These are phyloP conservation scores for Pseudozyma thailandica DNA, from an alignment of 1,284 basidiomycete genomes.

Conservation along the genomic window DNA sequence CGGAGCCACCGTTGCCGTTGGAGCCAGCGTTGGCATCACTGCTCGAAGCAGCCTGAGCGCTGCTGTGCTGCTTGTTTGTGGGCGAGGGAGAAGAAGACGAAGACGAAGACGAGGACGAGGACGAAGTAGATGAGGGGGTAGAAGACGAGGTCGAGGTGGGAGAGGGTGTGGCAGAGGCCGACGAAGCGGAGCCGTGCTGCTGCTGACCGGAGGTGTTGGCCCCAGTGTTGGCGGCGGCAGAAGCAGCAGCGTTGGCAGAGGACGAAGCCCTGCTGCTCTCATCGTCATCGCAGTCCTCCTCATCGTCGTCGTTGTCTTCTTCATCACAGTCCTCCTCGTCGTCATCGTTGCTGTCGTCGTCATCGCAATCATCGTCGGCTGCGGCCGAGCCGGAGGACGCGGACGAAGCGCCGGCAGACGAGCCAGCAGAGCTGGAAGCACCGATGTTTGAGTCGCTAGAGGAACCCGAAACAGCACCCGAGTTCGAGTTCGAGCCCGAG, in stretches of 20 bases:
- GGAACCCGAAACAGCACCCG: slow-evolving; percentile 19
- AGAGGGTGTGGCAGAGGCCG: slow-evolving; percentile 13
- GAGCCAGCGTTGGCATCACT: too few relatives aligned
- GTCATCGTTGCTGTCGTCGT: slow-evolving; percentile 5
- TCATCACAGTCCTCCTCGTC: slow-evolving; percentile 40
- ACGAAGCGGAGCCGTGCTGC: slow-evolving; percentile 4
- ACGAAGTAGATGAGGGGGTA: too few relatives aligned
- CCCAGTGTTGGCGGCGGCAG: slow-evolving; percentile 11
- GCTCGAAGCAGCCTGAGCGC: too few relatives aligned
- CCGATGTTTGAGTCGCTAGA: slow-evolving; percentile 11
- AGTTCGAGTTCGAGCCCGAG: slow-evolving; percentile 16
- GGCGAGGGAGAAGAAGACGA: slow-evolving; percentile 8
- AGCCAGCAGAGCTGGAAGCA: background rate
- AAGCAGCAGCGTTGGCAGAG: slow-evolving; percentile 3
- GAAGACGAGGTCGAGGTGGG: slow-evolving; percentile 19
- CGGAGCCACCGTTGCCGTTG: too few relatives aligned
- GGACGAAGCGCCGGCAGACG: background rate
- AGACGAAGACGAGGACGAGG: slow-evolving; percentile 17
- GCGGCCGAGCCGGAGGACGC: background rate
- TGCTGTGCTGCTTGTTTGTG: too few relatives aligned
- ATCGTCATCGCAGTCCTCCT: slow-evolving; percentile 31
- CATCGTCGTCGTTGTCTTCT: slow-evolving; percentile 8
- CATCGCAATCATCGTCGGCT: slow-evolving; percentile 25
- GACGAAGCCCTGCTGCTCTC: slow-evolving; percentile 11
- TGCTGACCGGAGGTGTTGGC: too few relatives aligned